A percentile compares a stretch with the other conserved stretches of the same genome.
Conservation (phyloP, 169 alveolate genomes). For the Pseudocohnilembus persalinus region DNA sequence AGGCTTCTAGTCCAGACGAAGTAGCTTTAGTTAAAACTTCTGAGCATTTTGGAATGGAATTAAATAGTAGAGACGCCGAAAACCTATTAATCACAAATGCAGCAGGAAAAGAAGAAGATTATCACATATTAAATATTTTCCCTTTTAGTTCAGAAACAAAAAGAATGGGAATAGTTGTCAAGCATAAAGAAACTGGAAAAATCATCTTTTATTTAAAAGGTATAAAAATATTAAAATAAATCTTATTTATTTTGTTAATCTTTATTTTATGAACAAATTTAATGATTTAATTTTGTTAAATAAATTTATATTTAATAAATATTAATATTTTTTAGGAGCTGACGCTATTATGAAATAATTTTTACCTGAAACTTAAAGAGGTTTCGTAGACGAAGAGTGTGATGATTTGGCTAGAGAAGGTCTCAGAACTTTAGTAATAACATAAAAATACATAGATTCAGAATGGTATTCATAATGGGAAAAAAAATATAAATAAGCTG, state of each 20-base stretch:
- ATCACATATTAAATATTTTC: constrained; percentile 89
- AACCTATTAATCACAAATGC: constrained; percentile 71
- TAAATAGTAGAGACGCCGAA: constrained; percentile 87
- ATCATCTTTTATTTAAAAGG: constrained; percentile 63
- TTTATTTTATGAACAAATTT: constrained; percentile 94
- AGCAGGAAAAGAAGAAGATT: constrained; percentile 61
- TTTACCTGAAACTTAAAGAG: constrained; percentile 49
- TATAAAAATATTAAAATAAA: constrained; percentile 60
- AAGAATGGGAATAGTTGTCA: constrained; percentile 97
- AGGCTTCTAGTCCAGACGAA: constrained; percentile 99
- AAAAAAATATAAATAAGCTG: constrained; percentile 49
- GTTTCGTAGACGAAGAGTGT: constrained; percentile 28
- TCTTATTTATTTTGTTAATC: constrained; percentile 93
- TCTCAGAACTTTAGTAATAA: constrained; percentile 80
- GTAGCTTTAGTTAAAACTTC: constrained; percentile 97
- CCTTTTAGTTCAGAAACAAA: constrained; percentile 98
- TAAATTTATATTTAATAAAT: constrained; percentile 67
- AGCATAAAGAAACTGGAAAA: constrained; percentile 71
- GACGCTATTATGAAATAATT: constrained; percentile 50
- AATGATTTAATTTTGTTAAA: constrained; percentile 96
- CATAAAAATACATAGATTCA: constrained; percentile 48
- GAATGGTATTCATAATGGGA: constrained; percentile 52
- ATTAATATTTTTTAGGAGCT: constrained; percentile 59
- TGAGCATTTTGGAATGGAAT: constrained; percentile 87
- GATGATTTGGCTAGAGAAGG: constrained; percentile 60